Conservation (phyloP, 2,329 filamentous ascomycete genomes). For the Xylaria sp. region DNA sequence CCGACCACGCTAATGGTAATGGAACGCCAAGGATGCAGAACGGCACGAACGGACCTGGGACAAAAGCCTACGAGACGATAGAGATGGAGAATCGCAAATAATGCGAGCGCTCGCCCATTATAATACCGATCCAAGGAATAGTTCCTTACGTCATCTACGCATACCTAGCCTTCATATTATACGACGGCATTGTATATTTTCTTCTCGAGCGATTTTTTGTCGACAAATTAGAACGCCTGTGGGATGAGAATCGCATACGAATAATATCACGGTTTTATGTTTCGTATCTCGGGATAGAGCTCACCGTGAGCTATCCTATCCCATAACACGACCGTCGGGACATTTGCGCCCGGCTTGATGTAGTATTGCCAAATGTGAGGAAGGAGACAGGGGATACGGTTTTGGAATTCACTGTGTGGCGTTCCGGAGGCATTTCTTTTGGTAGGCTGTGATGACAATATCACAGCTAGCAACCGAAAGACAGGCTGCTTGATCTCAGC, state of each 20-base stretch:
- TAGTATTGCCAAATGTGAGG: constrained; percentile 11
- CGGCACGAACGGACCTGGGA: constrained; percentile 46
- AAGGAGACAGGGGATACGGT: constrained; percentile 13
- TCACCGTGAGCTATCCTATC: constrained; percentile 11
- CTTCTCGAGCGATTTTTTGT: constrained; percentile 27
- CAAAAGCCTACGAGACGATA: constrained; percentile 51
- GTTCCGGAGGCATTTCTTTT: constrained; percentile 22
- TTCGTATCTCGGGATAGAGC: constrained; percentile 27
- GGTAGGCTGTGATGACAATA: constrained; percentile 17
- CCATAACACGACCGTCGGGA: constrained; percentile 22
- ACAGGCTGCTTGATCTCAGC: not conserved
- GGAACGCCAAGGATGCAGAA: constrained; percentile 47
- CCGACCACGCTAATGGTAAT: constrained; percentile 76
- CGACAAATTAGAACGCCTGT: constrained; percentile 29
- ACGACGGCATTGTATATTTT: constrained; percentile 41
- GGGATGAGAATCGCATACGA: constrained; percentile 34
- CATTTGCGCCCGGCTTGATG: not conserved
- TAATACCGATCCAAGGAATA: constrained; percentile 1
- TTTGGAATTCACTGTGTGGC: constrained; percentile 22
- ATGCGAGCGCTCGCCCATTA: constrained; percentile 26
- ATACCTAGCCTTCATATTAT: constrained; percentile 21
- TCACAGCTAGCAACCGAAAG: constrained; percentile 14
- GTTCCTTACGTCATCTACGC: constrained; percentile 1
- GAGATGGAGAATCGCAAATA: constrained; percentile 57
- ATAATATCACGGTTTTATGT: constrained; percentile 37